phyloP scores from a whole-genome alignment of 176 grass and related monocot genomes.

The Bothriochloa decipiens region DNA sequence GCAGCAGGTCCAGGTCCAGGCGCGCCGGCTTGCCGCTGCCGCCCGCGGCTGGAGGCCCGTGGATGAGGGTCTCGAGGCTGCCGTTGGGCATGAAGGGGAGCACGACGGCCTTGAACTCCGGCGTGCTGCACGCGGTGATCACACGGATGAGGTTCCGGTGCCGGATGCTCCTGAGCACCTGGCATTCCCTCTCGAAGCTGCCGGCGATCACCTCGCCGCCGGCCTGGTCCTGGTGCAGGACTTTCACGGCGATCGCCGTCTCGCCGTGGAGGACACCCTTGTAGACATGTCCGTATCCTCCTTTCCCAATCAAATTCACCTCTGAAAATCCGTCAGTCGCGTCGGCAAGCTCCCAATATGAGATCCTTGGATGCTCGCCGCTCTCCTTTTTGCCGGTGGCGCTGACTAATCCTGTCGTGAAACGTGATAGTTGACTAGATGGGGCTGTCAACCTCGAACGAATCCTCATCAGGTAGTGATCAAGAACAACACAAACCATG shows the following conservation, averaged over 20 bases:
- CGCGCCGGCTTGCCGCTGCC: background rate
- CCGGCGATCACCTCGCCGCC: constrained; percentile 23
- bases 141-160: constrained; percentile 84
- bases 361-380: constrained; percentile 61
- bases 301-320: constrained; percentile 54
- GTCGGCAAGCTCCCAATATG: constrained; percentile 60
- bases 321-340: constrained; percentile 63
- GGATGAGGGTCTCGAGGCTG: constrained; percentile 66
- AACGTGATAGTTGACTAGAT: background rate
- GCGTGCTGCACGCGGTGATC: constrained; percentile 73
- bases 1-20: constrained; percentile 50
- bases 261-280: constrained; percentile 49
- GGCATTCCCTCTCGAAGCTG: constrained; percentile 78
- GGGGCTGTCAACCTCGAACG: background rate
- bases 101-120: constrained; percentile 80
- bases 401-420: background rate
- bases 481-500: background rate
- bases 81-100: constrained; percentile 85
- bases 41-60: background rate
- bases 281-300: constrained; percentile 65
- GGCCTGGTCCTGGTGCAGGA: constrained; percentile 35
- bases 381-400: constrained; percentile 33
- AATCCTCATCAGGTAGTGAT: background rate
- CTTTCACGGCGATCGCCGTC: constrained; percentile 60
- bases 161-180: constrained; percentile 61